Evolutionary conservation across 1,284 basidiomycete species (phyloP), one percentile per base, ranked within the genome.

Genomic region (Sporisorium reilianum): DNA sequence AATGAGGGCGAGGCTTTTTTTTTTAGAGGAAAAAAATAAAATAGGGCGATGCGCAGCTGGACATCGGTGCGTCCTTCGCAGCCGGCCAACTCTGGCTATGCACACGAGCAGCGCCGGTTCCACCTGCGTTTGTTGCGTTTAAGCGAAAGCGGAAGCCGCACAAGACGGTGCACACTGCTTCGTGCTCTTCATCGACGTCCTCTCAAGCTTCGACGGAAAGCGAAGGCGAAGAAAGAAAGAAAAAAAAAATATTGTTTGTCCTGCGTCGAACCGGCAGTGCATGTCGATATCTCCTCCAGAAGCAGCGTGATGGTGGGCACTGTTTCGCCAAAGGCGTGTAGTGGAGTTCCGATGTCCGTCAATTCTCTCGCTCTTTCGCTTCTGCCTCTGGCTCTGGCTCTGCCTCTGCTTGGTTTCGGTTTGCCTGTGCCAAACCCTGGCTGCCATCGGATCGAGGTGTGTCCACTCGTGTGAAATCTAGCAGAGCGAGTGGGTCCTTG

Each of bases 331-430:
- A 16, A n/a, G n/a, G n/a, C n/a, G 11, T 49, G 30, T 45, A 42
- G 20, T 45, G 53, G 53, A 55, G 41, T 30, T 54, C 52, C 52
- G 52, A 34, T 54, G 52, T 34, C 30, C 40, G 52, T 54, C 14
- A 32, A 11, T 46, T n/a, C 28, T 25, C 45, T 28, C 25, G 16
- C 26, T 32, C n/a, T 22, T 28, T 26, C 25, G 50, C 25, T 12
- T 12, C n/a, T n/a, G n/a, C n/a, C n/a, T n/a, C n/a, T n/a, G n/a
- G n/a, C n/a, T n/a, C n/a, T n/a, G n/a, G n/a, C n/a, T n/a, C n/a
- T n/a, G n/a, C n/a, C n/a, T n/a, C n/a, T 18, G 45, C 16, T n/a
- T 32, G 9, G 34, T 23, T 23, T 28, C 23, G 12, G 22, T 30
- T 40, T 20, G 7, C 40, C 38, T 40, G 32, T 28, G 45, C 26